Percentiles rank a stretch among this genome's conserved stretches.
phyloP scores from a whole-genome alignment of 2,329 filamentous ascomycete genomes.

The Sphaerostilbella broomeana region DNA sequence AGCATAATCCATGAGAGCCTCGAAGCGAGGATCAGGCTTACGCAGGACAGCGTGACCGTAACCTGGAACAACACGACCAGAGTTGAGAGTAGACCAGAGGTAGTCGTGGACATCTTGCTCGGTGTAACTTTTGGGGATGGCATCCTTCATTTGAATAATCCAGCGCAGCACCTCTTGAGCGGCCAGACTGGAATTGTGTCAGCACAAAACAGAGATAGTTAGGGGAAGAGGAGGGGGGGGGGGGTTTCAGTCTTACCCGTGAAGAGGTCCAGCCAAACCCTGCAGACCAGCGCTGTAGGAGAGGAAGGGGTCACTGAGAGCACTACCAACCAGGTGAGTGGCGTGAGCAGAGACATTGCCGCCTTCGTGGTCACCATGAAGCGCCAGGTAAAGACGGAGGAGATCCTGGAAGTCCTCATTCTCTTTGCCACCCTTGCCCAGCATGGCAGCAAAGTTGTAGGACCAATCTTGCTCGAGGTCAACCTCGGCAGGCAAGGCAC shows the following conservation, averaged over 20 bases:
- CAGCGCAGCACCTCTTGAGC: constrained; percentile 96
- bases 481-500: constrained; percentile 66
- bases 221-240: neutral
- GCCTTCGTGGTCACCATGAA: constrained; percentile 97
- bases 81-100: constrained; percentile 89
- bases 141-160: constrained; percentile 92
- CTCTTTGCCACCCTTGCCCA: constrained; percentile 81
- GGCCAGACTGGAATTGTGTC: constrained; percentile 53
- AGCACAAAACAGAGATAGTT: neutral
- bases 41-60: constrained; percentile 95
- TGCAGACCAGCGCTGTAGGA: constrained; percentile 94
- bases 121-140: constrained; percentile 70
- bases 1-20: constrained; percentile 95
- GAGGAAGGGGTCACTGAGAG: constrained; percentile 89
- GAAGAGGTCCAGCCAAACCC: constrained; percentile 78
- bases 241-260: constrained; percentile 40
- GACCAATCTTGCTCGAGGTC: constrained; percentile 91
- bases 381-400: constrained; percentile 84
- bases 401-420: constrained; percentile 95
- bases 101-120: constrained; percentile 81
- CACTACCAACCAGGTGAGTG: constrained; percentile 90
- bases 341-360: constrained; percentile 95
- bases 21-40: constrained; percentile 94
- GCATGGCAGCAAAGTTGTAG: constrained; percentile 96
- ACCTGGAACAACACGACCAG: constrained; percentile 86